phyloP scores from a whole-genome alignment of 805 yeast species.

The Candida arabinofermentans region DNA sequence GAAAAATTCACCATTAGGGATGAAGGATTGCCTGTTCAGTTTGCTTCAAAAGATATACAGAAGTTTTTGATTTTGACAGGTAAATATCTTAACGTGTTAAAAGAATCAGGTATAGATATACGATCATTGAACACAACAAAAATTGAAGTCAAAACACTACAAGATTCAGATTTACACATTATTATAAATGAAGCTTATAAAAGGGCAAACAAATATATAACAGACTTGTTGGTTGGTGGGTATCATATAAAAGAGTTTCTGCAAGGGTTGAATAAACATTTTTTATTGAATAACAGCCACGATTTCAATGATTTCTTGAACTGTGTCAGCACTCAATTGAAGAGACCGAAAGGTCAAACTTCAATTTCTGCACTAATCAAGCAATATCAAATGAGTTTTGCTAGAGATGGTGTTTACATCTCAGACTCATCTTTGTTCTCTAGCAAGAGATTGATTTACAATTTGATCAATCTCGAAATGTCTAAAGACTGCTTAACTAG shows the following conservation, averaged over 20 bases:
- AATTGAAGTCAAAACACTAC: constrained; percentile 19
- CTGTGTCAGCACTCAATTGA: constrained; percentile 48
- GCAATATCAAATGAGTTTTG: constrained; percentile 21
- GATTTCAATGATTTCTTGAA: constrained; percentile 51
- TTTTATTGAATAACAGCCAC: constrained; percentile 50
- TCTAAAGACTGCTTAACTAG: constrained; percentile 19
- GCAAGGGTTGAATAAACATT: constrained; percentile 49
- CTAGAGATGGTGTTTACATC: constrained; percentile 9
- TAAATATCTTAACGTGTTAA: constrained; percentile 70
- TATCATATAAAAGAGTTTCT: constrained; percentile 50
- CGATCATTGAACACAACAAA: constrained; percentile 1
- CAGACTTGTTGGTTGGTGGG: constrained; percentile 57
- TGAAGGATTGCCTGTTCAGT: constrained; percentile 71
- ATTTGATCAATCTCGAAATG: constrained; percentile 14
- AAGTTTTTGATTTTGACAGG: constrained; percentile 77
- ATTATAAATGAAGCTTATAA: constrained; percentile 58
- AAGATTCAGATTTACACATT: constrained; percentile 39
- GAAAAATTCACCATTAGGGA: constrained; percentile 68
- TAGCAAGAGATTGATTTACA: constrained; percentile 22
- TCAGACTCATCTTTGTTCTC: constrained; percentile 11
- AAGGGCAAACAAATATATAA: constrained; percentile 60
- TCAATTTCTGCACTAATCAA: constrained; percentile 32
- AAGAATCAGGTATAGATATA: constrained; percentile 50
- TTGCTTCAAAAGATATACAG: constrained; percentile 49
- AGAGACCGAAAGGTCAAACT: constrained; percentile 28